Evolutionary conservation across 805 yeast species (phyloP), one percentile per base, ranked within the genome.

Genomic region (Lipomyces yamadae): DNA sequence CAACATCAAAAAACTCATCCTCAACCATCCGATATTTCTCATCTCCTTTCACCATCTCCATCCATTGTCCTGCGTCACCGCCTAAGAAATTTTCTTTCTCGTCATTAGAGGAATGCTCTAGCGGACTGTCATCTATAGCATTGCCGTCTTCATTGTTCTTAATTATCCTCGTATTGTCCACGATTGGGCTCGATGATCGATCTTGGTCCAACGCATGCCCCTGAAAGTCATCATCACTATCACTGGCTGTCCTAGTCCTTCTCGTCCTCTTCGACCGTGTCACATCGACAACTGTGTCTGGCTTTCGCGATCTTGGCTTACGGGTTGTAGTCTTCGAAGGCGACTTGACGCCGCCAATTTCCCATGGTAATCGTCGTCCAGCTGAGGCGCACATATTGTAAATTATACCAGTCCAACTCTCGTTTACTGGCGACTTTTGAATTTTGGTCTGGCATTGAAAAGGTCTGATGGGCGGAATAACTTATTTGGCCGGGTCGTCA

Each of bases 1-100:
- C 63, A 15, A 61, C 56, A 32, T 68, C 70, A 13, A 60, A 37
- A 37, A 68, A 59, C 58, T 68, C 70, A 29, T 68, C 67, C 45
- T 68, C 70, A 4, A 67, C 70, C 67, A 68, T 63, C 13, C 71
- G 58, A 33, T 63, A 67, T 5, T 10, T n/a, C 29, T 60, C 50
- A 50, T 68, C 70, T 1, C 61, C 67, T 8, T 45, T 33, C 4
- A 39, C 48, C 70, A 65, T 65, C 8, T 52, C 48, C 10, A n/a
- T 18, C 61, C 30, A 52, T 2, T 15, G 15, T 7, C 3, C 34
- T 29, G 30, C 2, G 55, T 6, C 33, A 8, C 5, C 4, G 32
- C 13, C 35, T 52, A 29, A 52, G 7, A 11, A n/a, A 11, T 29
- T 24, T 24, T 29, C 55, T 34, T 29, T 8, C 55, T 32, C 34